Percentiles rank a stretch among this genome's conserved stretches.
These are phyloP conservation scores for Xylaria sp. DNA, from an alignment of 2,329 filamentous ascomycete species.

Conservation along the genomic window DNA sequence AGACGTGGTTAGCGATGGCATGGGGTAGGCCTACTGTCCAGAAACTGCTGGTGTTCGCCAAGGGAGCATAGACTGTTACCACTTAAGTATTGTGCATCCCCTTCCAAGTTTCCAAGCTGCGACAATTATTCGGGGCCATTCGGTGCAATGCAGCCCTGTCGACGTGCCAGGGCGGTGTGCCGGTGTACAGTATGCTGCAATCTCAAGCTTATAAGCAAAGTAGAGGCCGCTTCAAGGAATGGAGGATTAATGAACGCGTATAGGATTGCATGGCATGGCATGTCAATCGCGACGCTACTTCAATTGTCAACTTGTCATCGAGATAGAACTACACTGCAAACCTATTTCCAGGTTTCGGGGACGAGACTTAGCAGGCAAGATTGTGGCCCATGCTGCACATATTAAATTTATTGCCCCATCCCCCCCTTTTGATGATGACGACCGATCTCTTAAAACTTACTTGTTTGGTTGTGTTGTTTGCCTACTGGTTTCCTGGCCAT, in stretches of 20 bases:
- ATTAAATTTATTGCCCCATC: neutral
- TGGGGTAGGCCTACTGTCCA: too few species aligned
- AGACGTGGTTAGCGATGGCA: constrained; percentile 1
- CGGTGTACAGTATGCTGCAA: neutral
- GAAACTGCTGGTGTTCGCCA: neutral
- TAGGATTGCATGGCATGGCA: neutral
- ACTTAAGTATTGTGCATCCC: neutral
- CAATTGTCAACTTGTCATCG: constrained; percentile 1
- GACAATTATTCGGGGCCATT: neutral
- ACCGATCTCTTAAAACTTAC: neutral
- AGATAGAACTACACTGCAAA: constrained; percentile 9
- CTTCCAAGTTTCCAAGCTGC: constrained; percentile 19
- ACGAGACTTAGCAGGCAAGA: neutral
- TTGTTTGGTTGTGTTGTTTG: constrained; percentile 6
- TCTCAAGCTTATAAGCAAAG: constrained; percentile 10
- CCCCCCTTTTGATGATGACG: neutral
- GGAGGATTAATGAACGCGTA: neutral
- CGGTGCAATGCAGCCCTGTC: constrained; percentile 19
- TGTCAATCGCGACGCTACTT: constrained; percentile 5
- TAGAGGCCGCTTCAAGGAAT: neutral
- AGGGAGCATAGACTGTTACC: neutral
- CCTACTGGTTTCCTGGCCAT: neutral
- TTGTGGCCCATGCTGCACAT: neutral
- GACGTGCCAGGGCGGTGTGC: constrained; percentile 14
- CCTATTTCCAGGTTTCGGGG: neutral